Base-by-base conservation (phyloP, 441 rosid genomes). In the Gossypium trilobum region DNA sequence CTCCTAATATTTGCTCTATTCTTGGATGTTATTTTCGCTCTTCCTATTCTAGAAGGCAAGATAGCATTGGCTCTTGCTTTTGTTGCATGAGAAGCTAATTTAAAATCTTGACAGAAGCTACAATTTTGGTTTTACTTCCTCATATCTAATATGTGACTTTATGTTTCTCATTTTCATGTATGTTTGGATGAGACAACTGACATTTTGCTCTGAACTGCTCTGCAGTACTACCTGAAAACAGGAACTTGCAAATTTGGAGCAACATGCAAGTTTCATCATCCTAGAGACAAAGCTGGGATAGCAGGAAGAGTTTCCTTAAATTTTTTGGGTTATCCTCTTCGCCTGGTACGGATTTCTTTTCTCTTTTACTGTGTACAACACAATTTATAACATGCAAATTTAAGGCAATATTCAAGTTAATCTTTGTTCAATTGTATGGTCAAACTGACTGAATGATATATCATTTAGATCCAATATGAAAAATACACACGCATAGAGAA, bases 221-320 rank as follows among this genome's bases (percentile, higher is more conserved):
- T 29, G 36, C 87, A 95, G 99, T 93, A 89, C 86, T 95, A 87
- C 78, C 79, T 95, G 76, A 93, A 91, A 87, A 95, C 98, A 33
- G 99, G 99, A 78, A 93, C 93, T n/a, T 95, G 99, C 85, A 95
- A 95, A 84, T 95, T 95, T 87, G 99, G 98, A 75, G 97, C 96
- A 73, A 93, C 99, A 74, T 95, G 99, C 92, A 95, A 93, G 86
- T 95, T 95, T 81, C 92, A 95, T 85, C 99, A 95, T 83, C 98
- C 99, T 61, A 91, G 86, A 83, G 93, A 91, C 78, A 93, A 90
- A 87, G 99, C 98, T 82, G 99, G 97, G 54, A 85, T 88, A 82
- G 88, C 92, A 73, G 97, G 92, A 77, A 83, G 91, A 78, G 97
- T 91, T 74, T 85, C 98, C 51, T 87, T 93, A 80, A 95, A 93